Percentiles rank a stretch among this genome's conserved stretches.
These are phyloP conservation scores for Stagonosporopsis cucurbitacearum DNA, from an alignment of 2,329 filamentous ascomycete genomes.

Conservation along the genomic window DNA sequence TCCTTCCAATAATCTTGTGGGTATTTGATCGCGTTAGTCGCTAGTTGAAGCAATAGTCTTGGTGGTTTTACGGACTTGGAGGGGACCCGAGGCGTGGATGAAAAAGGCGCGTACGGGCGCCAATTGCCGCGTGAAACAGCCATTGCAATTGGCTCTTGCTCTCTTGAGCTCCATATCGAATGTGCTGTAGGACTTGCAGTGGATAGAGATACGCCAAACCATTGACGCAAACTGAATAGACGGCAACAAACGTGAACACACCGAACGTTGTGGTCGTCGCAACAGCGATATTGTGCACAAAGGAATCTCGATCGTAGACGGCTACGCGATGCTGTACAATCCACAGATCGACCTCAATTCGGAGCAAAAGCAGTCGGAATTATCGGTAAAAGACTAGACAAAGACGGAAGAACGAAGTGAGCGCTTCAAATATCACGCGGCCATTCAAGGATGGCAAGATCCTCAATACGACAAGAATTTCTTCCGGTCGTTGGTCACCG, in stretches of 20 bases:
- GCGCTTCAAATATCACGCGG: too few relatives aligned
- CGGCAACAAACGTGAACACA: background rate
- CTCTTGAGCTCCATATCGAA: background rate
- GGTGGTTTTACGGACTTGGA: conserved; percentile 1
- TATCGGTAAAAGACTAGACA: too few relatives aligned
- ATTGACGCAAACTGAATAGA: background rate
- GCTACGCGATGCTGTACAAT: too few relatives aligned
- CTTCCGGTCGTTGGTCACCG: too few relatives aligned
- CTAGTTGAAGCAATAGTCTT: conserved; percentile 18
- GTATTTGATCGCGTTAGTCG: background rate
- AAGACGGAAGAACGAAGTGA: too few relatives aligned
- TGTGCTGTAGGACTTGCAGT: background rate
- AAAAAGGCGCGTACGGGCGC: background rate
- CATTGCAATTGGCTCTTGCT: background rate
- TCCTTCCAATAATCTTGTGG: conserved; percentile 1
- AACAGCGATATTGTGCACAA: too few relatives aligned
- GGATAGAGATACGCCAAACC: background rate
- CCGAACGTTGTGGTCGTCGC: too few relatives aligned
- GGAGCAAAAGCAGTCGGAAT: too few relatives aligned
- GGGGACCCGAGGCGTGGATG: background rate
- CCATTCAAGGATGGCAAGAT: too few relatives aligned
- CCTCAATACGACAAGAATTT: too few relatives aligned
- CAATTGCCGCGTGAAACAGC: conserved; percentile 8
- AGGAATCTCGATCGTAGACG: too few relatives aligned
- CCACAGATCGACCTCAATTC: too few relatives aligned